Evolutionary conservation across 192 early-diverging fungal species (phyloP), one percentile per base, ranked within the genome.

Genomic region (Linderina pennispora): DNA sequence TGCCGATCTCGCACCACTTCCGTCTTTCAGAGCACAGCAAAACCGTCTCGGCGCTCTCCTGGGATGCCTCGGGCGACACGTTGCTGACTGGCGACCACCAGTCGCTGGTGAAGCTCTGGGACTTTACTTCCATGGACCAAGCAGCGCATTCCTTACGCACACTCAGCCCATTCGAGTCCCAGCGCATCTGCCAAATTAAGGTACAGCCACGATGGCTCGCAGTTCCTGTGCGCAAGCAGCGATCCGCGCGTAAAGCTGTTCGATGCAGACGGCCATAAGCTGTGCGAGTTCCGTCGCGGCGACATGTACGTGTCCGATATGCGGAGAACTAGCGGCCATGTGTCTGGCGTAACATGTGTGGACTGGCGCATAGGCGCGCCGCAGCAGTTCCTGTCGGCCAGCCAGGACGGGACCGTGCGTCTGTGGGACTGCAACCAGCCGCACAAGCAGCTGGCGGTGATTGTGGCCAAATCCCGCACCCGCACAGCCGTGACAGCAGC

Each of bases 221-320:
- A 70, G 23, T 80, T 98, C 32, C 53, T 94, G 43, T 83, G 87
- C 23, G 90, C 92, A 1, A 84, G 90, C 1, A 81, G 82, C 26
- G 75, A 80, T 15, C 71, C 83, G 8, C 76, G 83, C 40, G 73
- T 84, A 8, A 87, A 86, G 51, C 52, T 98, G 11, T 91, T 83
- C 45, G 81, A 88, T 45, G 77, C 82, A 2, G 86, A 89, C 56
- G 95, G 95, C 0, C 41, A 75, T n/a, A 60, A 79, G 28, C 47
- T 91, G 31, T 65, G 68, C 9, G 87, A 91, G 49, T 91, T 78
- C 40, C 70, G 78, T 44, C 93, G 93, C 48, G 95, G 95, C 21
- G 95, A 98, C 58, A 87, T 88, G 47, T 98, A 98, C 54, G 82
- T 98, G 25, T 75, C 85, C 9, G 95, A 98, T 54, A 72, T 89